A percentile compares a stretch with the other conserved stretches of the same genome.
Evolutionary conservation across 148 eudicot genomes (phyloP).

Genomic region (Fagopyrum esculentum): DNA sequence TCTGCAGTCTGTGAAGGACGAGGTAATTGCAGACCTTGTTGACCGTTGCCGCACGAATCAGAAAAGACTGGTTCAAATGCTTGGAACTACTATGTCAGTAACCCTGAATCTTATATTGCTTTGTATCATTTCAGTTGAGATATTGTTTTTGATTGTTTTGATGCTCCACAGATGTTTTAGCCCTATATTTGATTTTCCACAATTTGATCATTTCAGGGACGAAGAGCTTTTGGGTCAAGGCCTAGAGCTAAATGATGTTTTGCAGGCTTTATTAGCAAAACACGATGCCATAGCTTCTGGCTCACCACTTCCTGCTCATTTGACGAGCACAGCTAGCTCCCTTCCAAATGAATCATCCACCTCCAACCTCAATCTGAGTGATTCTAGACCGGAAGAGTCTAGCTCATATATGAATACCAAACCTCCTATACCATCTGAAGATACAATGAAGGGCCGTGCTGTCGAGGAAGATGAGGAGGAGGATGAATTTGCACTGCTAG

Average conservation of each 20-base stretch:
- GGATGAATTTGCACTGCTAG: constrained; percentile 71
- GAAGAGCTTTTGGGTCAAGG: constrained; percentile 83
- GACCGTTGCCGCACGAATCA: constrained; percentile 82
- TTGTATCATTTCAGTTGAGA: background rate
- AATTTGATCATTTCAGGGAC: constrained; percentile 42
- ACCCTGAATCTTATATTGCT: constrained; percentile 2
- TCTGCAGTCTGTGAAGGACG: constrained; percentile 80
- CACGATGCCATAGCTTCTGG: constrained; percentile 90
- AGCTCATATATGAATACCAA: constrained; percentile 21
- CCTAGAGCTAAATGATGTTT: constrained; percentile 71
- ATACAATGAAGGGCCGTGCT: constrained; percentile 18
- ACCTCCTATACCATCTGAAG: constrained; percentile 26
- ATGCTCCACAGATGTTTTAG: background rate
- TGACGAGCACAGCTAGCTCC: constrained; percentile 17
- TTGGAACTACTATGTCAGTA: constrained; percentile 61
- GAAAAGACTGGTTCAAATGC: constrained; percentile 80
- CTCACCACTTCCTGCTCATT: constrained; percentile 46
- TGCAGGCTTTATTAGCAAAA: constrained; percentile 73
- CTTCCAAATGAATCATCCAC: constrained; percentile 18
- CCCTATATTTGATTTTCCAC: background rate
- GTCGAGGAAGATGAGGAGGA: constrained; percentile 79
- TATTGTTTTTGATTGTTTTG: background rate
- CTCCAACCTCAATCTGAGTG: constrained; percentile 27
- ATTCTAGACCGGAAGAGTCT: constrained; percentile 19
- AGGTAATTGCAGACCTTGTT: constrained; percentile 80